Evolutionary conservation across 257 asterid species (phyloP), one percentile per base, ranked within the genome.

Genomic region (Orobanche coerulescens): DNA sequence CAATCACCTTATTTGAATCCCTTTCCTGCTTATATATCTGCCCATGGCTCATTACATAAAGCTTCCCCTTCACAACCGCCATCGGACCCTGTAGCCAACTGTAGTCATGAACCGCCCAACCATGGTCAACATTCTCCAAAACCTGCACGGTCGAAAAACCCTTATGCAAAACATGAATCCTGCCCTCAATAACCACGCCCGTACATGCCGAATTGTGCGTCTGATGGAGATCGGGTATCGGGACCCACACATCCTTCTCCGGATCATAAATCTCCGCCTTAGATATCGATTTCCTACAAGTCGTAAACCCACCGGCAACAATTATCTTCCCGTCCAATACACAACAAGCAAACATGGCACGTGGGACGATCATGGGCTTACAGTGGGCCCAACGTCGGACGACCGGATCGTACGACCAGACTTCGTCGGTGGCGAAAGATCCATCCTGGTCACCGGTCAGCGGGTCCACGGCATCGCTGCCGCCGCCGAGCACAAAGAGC

Each of bases 311-410:
- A 13, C 99, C 99, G 0, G 99, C 99, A 14, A 90, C 97, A 4
- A 94, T 67, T 36, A 94, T 94, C 75, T 83, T 94, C 36, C 92
- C 99, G 4, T 94, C 96, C 69, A 85, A 64, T 53, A 74, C 95
- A 28, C 97, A 86, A 71, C 99, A 94, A 7, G 95, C 97, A 20
- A 94, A 94, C 99, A 90, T 94, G 60, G 96, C 95, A 1, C 97
- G 95, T 1, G 99, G 97, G 34, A 94, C 85, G 2, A 78, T 73
- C 99, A 94, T 94, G 51, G 99, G 55, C 10, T 88, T 79, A 8
- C 97, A 71, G 2, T 50, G 72, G 66, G 80, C 62, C 99, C 99
- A 93, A 18, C 28, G 71, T 63, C 95, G 72, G 33, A 64, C 65
- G 6, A 86, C 69, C 0, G 96, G 95, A 61, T 93, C 83, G 18